Conservation (phyloP, 352 stramenopile species). For the Thalassiosira hispida region DNA sequence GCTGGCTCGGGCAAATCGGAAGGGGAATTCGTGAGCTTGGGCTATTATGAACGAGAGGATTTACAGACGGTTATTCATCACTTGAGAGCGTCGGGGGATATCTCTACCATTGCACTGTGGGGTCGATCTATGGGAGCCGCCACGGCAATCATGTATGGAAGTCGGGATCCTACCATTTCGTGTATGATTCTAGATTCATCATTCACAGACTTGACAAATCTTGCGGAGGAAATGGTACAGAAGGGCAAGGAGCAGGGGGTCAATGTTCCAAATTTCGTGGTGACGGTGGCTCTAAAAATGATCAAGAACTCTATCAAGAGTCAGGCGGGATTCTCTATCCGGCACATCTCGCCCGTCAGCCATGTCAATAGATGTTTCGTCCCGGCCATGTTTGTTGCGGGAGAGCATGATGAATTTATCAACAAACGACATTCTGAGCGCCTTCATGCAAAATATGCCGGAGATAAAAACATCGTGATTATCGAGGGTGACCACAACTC, state of each 20-base stretch:
- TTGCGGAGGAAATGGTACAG: slow-evolving; percentile 97
- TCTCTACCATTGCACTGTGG: slow-evolving; percentile 96
- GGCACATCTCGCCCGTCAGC: slow-evolving; percentile 81
- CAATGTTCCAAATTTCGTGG: slow-evolving; percentile 90
- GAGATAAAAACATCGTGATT: slow-evolving; percentile 98
- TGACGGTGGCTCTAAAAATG: slow-evolving; percentile 89
- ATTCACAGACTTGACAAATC: slow-evolving; percentile 94
- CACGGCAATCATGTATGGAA: slow-evolving; percentile 96
- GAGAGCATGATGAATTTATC: slow-evolving; percentile 95
- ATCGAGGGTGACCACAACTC: slow-evolving; percentile 98
- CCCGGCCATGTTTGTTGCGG: slow-evolving; percentile 94
- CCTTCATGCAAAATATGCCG: slow-evolving; percentile 91
- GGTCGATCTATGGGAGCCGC: slow-evolving; percentile 97
- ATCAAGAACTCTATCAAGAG: slow-evolving; percentile 90
- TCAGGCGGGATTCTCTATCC: slow-evolving; percentile 86
- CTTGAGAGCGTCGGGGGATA: slow-evolving; percentile 89
- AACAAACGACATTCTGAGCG: slow-evolving; percentile 81
- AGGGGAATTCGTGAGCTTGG: slow-evolving; percentile 96
- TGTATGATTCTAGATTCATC: slow-evolving; percentile 97
- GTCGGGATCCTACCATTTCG: slow-evolving; percentile 95
- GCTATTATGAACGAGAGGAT: slow-evolving; percentile 94
- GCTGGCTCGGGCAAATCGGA: slow-evolving; percentile 94
- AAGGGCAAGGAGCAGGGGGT: slow-evolving; percentile 92
- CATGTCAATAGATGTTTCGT: slow-evolving; percentile 94
- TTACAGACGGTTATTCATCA: slow-evolving; percentile 92